These are phyloP conservation scores for Schizophyllum amplum DNA, from an alignment of 1,284 basidiomycete genomes.

Conservation along the genomic window DNA sequence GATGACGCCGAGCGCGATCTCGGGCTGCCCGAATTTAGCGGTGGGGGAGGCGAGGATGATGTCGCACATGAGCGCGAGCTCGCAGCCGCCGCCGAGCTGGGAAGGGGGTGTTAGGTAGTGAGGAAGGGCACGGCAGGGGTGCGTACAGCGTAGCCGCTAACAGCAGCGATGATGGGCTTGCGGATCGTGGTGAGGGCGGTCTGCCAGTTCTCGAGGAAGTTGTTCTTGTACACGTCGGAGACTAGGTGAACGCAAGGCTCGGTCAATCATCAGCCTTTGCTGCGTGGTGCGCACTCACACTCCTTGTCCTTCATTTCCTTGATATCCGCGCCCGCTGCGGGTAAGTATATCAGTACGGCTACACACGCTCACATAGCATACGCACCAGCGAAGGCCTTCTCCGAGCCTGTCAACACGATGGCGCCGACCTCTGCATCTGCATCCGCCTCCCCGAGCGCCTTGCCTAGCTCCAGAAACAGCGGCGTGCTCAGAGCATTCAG, in stretches of 20 bases:
- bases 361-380: slow-evolving; percentile 3
- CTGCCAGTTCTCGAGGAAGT: slow-evolving; percentile 85
- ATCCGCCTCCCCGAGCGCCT: slow-evolving; percentile 68
- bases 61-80: slow-evolving; percentile 95
- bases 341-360: slow-evolving; percentile 1
- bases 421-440: slow-evolving; percentile 69
- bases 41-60: slow-evolving; percentile 93
- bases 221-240: slow-evolving; percentile 80
- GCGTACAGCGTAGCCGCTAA: slow-evolving; percentile 89
- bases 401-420: slow-evolving; percentile 90
- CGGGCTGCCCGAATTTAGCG: slow-evolving; percentile 94
- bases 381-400: slow-evolving; percentile 87
- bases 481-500: slow-evolving; percentile 87
- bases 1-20: slow-evolving; percentile 96
- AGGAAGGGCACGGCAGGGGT: not conserved
- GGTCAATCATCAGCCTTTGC: slow-evolving; percentile 1
- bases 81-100: slow-evolving; percentile 92
- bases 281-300: slow-evolving; percentile 43
- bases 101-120: slow-evolving; percentile 2
- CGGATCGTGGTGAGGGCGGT: slow-evolving; percentile 65
- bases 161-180: slow-evolving; percentile 95
- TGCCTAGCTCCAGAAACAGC: slow-evolving; percentile 72
- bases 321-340: slow-evolving; percentile 78
- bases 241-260: slow-evolving; percentile 33
- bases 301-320: slow-evolving; percentile 92